These are phyloP conservation scores for Gaeumannomyces sp. DNA, from an alignment of 2,329 filamentous ascomycete species.

Conservation along the genomic window DNA sequence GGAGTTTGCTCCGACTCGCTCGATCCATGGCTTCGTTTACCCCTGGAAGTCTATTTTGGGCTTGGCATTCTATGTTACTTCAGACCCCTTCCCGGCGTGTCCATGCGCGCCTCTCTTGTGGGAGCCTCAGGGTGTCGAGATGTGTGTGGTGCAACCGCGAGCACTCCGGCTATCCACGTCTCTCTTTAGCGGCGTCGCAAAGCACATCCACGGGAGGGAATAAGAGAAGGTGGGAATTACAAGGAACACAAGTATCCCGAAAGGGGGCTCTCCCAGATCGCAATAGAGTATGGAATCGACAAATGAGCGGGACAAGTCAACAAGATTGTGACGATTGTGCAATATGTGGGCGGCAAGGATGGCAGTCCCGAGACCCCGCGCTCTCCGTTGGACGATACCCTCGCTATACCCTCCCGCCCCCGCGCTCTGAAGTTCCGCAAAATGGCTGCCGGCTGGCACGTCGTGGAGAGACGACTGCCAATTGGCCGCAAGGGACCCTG, in stretches of 20 bases:
- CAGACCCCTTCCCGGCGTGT: too few species aligned
- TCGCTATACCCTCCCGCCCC: background rate
- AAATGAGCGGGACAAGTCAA: background rate
- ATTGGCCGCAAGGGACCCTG: background rate
- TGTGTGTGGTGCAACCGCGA: too few species aligned
- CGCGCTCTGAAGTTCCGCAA: background rate
- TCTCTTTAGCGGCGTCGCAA: background rate
- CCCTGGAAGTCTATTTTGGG: background rate
- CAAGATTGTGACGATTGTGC: background rate
- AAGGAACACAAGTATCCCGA: background rate
- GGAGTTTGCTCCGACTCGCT: background rate
- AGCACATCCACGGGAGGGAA: background rate
- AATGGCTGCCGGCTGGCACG: background rate
- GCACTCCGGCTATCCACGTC: too few species aligned
- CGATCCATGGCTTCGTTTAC: background rate
- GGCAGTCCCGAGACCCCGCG: background rate
- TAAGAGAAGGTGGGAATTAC: background rate
- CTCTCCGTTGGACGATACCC: background rate
- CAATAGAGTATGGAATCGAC: background rate
- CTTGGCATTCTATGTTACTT: background rate
- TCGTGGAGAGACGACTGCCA: background rate
- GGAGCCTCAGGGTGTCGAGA: too few species aligned
- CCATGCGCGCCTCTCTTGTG: too few species aligned
- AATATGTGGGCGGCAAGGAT: background rate
- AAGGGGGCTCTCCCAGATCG: background rate